Base-by-base conservation (phyloP, 805 yeast species). In the Ogataea minuta region DNA sequence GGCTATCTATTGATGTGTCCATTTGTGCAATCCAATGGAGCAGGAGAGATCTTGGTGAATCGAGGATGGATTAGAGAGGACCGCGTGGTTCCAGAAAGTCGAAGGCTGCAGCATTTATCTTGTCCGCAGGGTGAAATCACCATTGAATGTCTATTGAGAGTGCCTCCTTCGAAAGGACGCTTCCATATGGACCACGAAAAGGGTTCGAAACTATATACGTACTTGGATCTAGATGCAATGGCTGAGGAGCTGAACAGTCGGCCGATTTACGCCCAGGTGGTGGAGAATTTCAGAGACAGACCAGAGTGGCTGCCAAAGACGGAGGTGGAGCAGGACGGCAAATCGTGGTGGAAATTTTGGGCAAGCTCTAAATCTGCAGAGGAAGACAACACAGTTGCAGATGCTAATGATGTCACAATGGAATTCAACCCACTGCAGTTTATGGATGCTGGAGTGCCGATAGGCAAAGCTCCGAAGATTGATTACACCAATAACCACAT, bases 51-150 rank as follows among this genome's bases (percentile, higher is more conserved):
- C 12, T 66, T 93, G 38, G 74, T 93, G 20, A 95, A 87, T 59
- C 75, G 99, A 49, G 99, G 99, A 11, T 93, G 97, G 95, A 78
- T 93, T 31, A 66, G 77, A 17, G 88, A 84, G 49, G 84, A 78
- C 10, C 77, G 77, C 45, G 76, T 77, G 39, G 61, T 63, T 59
- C 95, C 70, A 43, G 71, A 41, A 49, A 69, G 49, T 51, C 84
- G 77, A 43, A 63, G 63, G 9, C 69, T 90, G 41, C 72, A 76
- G 15, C 88, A 84, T 58, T 67, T 85, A 43, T 80, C 95, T 1
- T 56, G 83, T 43, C 95, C 95, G 1, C 64, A 67, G 43, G 90
- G 87, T 1, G 81, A 75, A 43, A 84, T 86, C 27, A 79, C 79
- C 24, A 66, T 93, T 28, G 79, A 74, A 43, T 88, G 95, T 40